Conservation (phyloP, 2,329 filamentous ascomycete species). For the Calonectria pauciramosa region DNA sequence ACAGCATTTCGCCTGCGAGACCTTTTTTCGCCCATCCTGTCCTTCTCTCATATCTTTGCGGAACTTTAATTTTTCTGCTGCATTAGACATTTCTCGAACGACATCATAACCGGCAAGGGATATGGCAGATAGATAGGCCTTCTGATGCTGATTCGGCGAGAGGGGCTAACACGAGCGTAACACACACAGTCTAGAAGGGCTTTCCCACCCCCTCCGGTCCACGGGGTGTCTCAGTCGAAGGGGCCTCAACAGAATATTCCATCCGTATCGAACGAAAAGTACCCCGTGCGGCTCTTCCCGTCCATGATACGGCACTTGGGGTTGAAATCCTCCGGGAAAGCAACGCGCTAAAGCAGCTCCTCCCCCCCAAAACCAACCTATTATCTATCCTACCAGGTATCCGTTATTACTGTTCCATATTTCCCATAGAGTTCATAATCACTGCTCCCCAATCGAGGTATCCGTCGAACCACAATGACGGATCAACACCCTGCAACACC, state of each 20-base stretch:
- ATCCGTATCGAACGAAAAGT: background rate
- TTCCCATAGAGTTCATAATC: constrained; percentile 49
- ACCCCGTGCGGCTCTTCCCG: background rate
- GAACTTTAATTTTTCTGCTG: background rate
- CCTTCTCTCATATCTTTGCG: background rate
- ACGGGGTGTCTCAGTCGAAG: background rate
- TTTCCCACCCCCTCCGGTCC: background rate
- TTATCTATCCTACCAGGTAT: background rate
- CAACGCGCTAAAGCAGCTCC: background rate
- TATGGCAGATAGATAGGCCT: background rate
- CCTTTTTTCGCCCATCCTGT: background rate
- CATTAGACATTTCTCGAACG: background rate
- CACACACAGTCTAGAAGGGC: background rate
- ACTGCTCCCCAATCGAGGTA: constrained; percentile 53
- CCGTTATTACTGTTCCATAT: constrained; percentile 38
- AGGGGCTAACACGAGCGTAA: background rate
- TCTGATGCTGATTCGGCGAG: background rate
- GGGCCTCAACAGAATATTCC: background rate
- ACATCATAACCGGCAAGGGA: background rate
- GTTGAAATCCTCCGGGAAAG: background rate
- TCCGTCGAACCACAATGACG: constrained; percentile 52
- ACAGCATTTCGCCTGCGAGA: background rate
- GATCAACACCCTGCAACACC: constrained; percentile 50
- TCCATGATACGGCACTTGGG: background rate
- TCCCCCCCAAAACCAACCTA: background rate